These are phyloP conservation scores for Hypericum androsaemum DNA, from an alignment of 345 rosid species.

Conservation along the genomic window DNA sequence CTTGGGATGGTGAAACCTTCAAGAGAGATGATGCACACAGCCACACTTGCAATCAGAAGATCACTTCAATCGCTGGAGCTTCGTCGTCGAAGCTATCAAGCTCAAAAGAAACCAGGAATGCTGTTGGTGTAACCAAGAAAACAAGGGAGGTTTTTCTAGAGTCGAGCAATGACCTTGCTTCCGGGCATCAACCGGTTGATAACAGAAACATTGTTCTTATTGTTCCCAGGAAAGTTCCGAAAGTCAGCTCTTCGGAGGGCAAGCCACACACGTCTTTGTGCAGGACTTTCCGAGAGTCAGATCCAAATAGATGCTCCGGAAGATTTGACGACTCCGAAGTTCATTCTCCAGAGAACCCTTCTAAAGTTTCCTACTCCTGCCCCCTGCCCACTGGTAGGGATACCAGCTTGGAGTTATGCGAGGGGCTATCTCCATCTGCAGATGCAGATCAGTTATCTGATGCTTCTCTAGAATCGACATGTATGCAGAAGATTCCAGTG, in stretches of 20 bases:
- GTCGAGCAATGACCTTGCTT: conserved; percentile 18
- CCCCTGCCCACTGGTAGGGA: conserved; percentile 37
- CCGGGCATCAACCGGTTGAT: conserved; percentile 22
- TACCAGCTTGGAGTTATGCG: conserved; percentile 20
- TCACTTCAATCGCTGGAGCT: conserved; percentile 14
- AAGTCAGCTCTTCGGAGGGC: conserved; percentile 15
- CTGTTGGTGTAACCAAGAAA: conserved; percentile 18
- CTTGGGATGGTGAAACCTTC: conserved; percentile 12
- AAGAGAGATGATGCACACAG: conserved; percentile 9
- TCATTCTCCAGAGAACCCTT: conserved; percentile 18
- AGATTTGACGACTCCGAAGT: conserved; percentile 20
- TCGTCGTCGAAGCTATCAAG: conserved; percentile 24
- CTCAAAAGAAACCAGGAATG: conserved; percentile 20
- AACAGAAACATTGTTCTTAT: conserved; percentile 37
- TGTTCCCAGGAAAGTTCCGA: conserved; percentile 29
- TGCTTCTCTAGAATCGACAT: background rate
- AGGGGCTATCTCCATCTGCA: no score
- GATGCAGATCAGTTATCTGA: no score
- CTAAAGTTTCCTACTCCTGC: conserved; percentile 39
- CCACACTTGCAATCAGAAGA: conserved; percentile 17
- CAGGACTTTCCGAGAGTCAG: conserved; percentile 19
- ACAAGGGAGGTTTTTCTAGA: conserved; percentile 20
- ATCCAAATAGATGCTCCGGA: conserved; percentile 20
- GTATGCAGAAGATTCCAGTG: conserved; percentile 11
- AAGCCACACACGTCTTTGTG: conserved; percentile 14